Conservation (phyloP, 768 basidiomycete genomes). For the Lactarius psammicola region DNA sequence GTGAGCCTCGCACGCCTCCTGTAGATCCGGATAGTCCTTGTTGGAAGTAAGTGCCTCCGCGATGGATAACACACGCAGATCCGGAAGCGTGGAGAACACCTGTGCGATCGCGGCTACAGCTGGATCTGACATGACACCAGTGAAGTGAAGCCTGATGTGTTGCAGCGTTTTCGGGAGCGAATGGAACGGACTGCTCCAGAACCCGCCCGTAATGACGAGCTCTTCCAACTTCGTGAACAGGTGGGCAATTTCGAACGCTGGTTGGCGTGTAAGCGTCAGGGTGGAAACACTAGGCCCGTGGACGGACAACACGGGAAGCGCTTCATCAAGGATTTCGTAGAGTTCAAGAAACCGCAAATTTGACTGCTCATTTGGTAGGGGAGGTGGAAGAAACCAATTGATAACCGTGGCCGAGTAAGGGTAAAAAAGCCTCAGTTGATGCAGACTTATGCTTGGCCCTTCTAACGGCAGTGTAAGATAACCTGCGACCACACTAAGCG, state of each 20-base stretch:
- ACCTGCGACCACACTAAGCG: slow-evolving; percentile 11
- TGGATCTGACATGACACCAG: background rate
- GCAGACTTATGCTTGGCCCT: background rate
- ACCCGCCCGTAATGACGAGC: slow-evolving; percentile 13
- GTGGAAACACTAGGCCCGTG: slow-evolving; percentile 11
- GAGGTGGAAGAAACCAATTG: slow-evolving; percentile 21
- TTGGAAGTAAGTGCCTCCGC: slow-evolving; percentile 6
- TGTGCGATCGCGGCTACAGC: slow-evolving; percentile 6
- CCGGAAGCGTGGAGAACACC: background rate
- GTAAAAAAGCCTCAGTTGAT: slow-evolving; percentile 14
- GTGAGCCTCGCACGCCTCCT: background rate
- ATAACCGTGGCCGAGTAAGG: background rate
- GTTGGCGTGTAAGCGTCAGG: slow-evolving; percentile 16
- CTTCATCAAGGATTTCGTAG: slow-evolving; percentile 11
- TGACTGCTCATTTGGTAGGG: background rate
- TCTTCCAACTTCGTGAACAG: slow-evolving; percentile 15
- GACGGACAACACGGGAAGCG: background rate
- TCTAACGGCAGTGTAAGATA: background rate
- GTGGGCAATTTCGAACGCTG: slow-evolving; percentile 8
- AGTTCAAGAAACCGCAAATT: slow-evolving; percentile 11
- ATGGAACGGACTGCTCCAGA: slow-evolving; percentile 17
- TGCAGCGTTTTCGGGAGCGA: slow-evolving; percentile 12
- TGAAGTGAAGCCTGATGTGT: slow-evolving; percentile 16
- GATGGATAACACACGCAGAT: slow-evolving; percentile 14
- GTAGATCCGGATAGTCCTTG: slow-evolving; percentile 8